A percentile compares a stretch with the other conserved stretches of the same genome.
Conservation (phyloP, 345 rosid species). For the Capsella bursapastoris region DNA sequence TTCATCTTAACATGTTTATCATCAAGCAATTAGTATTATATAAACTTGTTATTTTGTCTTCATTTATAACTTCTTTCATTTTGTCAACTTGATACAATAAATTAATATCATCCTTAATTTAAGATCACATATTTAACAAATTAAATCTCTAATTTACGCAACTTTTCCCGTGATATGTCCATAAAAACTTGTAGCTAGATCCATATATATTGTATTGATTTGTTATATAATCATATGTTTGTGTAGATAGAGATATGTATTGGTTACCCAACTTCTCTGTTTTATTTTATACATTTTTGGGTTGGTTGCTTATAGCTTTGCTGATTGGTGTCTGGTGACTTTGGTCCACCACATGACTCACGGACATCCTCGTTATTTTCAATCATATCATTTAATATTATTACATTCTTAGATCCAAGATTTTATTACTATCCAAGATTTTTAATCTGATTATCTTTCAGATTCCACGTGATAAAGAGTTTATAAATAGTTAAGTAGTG, state of each 20-base stretch:
- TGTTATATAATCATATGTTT: background rate
- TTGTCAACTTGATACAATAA: background rate
- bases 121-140: background rate
- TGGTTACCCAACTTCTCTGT: constrained; percentile 6
- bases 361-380: constrained; percentile 28
- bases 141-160: constrained; percentile 12
- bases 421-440: constrained; percentile 18
- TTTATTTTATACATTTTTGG: background rate
- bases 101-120: background rate
- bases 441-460: background rate
- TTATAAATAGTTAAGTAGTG: no score
- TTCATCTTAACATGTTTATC: background rate
- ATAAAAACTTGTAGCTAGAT: background rate
- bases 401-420: constrained; percentile 10
- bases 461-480: background rate
- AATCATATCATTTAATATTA: background rate
- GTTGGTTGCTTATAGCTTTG: constrained; percentile 24
- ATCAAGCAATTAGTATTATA: background rate
- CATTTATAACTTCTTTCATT: background rate
- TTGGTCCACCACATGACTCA: constrained; percentile 40
- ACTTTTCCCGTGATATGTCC: background rate
- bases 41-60: background rate
- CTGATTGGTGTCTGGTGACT: constrained; percentile 25
- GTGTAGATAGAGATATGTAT: background rate
- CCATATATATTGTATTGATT: background rate